phyloP scores from a whole-genome alignment of 148 eudicot species.

The Rhododendron simsii region DNA sequence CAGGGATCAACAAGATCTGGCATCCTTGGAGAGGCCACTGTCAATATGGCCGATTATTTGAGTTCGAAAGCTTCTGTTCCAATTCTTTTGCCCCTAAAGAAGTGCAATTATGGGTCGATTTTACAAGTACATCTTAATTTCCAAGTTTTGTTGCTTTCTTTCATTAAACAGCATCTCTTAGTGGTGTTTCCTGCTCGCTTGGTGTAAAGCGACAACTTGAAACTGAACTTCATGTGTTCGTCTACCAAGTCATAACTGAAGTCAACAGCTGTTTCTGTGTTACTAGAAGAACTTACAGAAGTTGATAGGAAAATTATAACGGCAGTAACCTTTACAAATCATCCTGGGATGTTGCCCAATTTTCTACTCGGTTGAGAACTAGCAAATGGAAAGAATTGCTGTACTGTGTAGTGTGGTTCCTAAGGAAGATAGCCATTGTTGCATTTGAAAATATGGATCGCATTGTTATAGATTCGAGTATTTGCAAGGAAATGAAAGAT shows the following conservation, averaged over 20 bases:
- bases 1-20: constrained; percentile 77
- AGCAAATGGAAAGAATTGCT: not conserved
- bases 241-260: not conserved
- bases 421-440: not conserved
- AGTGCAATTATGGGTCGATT: constrained; percentile 54
- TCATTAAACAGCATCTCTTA: not conserved
- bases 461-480: not conserved
- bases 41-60: constrained; percentile 44
- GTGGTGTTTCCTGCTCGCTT: not conserved
- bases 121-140: constrained; percentile 45
- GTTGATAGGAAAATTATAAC: not conserved
- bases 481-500: not conserved
- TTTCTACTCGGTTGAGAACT: not conserved
- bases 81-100: constrained; percentile 50
- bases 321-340: not conserved
- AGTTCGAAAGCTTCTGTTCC: constrained; percentile 39
- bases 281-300: not conserved
- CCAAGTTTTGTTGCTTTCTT: not conserved
- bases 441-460: not conserved
- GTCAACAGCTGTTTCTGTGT: not conserved
- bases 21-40: constrained; percentile 62
- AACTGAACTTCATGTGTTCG: not conserved
- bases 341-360: not conserved
- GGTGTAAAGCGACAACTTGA: not conserved
- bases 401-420: not conserved